Evolutionary conservation across 2,329 filamentous ascomycete genomes (phyloP), one percentile per base, ranked within the genome.

Genomic region (Aspergillus fumigatus): DNA sequence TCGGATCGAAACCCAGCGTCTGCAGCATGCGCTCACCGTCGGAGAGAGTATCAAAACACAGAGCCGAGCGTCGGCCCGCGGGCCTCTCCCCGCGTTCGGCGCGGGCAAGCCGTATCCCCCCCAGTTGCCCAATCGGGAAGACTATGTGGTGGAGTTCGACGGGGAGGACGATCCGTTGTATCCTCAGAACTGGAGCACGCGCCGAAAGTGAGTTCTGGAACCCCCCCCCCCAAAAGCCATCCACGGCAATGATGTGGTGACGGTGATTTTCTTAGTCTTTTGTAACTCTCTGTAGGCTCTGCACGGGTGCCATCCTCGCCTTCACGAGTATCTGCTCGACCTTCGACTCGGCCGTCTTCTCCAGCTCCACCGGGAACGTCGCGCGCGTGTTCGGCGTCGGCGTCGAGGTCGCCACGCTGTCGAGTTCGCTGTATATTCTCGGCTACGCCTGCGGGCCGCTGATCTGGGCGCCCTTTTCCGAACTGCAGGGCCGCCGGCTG

Each of bases 281-380:
- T 38, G 32, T 51, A n/a, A 55, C 26, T 21, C 70, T 27, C 71
- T 76, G 60, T 74, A 73, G 10, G 74, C 67, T 48, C 6, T 57
- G 56, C 49, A 57, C 56, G 26, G 60, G 60, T 45, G 50, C 50
- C 23, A 62, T 62, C 21, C 58, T 62, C 23, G 57, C 58, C 27
- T 65, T 59, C n/a, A 55, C 58, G 32, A 54, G 62, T 45, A 57
- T 62, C 29, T 62, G 61, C 40, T 82, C 77, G 48, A 78, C 79
- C 1, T 82, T 82, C 55, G 77, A 76, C 1, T 70, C 67, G 1
- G 86, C 83, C 71, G 84, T 90, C 66, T 90, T 89, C 74, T 88
- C 86, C 3, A 75, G 84, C 27, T 86, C 86, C 4, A 88, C 84
- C 1, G 57, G 59, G 11, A 65, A 75, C 21, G 79, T 90, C 4